Percentiles rank a stretch among this genome's conserved stretches.
Conservation (phyloP, 2,329 filamentous ascomycete genomes). For the Fusarium dimerum region DNA sequence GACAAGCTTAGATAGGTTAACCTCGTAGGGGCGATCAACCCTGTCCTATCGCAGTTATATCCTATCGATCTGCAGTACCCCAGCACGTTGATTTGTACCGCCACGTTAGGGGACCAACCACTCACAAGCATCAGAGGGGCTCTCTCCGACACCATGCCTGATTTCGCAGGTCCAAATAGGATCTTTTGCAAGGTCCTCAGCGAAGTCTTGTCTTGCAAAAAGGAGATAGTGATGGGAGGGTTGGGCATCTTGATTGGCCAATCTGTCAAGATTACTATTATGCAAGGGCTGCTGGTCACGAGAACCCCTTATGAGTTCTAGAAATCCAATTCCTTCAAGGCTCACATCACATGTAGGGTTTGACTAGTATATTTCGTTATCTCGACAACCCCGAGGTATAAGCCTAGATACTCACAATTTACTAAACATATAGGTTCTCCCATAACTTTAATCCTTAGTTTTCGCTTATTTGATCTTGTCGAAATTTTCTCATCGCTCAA, state of each 20-base stretch:
- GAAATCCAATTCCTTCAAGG: too few species aligned
- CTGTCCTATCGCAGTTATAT: constrained; percentile 6
- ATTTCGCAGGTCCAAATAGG: constrained; percentile 28
- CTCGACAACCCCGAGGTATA: too few species aligned
- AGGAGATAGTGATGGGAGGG: background rate
- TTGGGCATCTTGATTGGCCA: background rate
- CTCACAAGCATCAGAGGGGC: constrained; percentile 7
- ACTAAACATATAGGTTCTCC: too few species aligned
- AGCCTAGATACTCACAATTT: too few species aligned
- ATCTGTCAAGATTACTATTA: background rate
- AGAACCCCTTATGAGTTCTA: background rate
- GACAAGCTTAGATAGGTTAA: background rate
- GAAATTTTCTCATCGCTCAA: background rate
- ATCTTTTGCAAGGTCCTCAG: background rate
- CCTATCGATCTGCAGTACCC: constrained; percentile 27
- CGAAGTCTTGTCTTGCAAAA: background rate
- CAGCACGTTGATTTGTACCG: constrained; percentile 30
- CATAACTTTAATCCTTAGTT: too few species aligned
- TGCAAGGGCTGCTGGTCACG: background rate
- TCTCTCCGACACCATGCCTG: constrained; percentile 17
- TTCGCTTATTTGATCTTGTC: too few species aligned
- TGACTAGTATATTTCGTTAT: too few species aligned
- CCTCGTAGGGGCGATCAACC: constrained; percentile 1
- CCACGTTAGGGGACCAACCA: constrained; percentile 14
- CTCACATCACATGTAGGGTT: too few species aligned